Percentiles rank a stretch among this genome's conserved stretches.
Evolutionary conservation across 139 green algal species (phyloP).

Genomic region (Eudorina sp.): DNA sequence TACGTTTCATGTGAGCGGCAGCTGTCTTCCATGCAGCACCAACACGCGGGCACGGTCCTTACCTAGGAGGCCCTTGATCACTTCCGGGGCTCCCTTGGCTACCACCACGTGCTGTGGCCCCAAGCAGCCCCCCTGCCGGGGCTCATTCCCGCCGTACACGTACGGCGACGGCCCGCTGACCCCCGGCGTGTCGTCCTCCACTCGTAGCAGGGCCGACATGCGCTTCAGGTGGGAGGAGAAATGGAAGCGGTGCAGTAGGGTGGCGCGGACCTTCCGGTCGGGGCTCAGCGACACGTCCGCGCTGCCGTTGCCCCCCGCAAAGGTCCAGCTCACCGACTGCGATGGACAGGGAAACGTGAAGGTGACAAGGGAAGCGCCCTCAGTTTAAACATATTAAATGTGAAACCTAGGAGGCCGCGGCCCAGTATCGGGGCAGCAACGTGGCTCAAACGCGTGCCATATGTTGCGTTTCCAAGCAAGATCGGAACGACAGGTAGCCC

Average conservation of each 20-base stretch:
- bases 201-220: conserved; percentile 87
- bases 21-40: too few species aligned
- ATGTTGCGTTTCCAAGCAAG: too few species aligned
- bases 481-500: too few species aligned
- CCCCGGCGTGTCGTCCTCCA: conserved; percentile 56
- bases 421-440: too few species aligned
- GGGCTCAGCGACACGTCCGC: conserved; percentile 39
- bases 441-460: too few species aligned
- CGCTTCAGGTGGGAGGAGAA: conserved; percentile 94
- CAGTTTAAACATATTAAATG: too few species aligned
- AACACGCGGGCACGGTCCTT: too few species aligned
- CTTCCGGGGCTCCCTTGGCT: conserved; percentile 93
- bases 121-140: background rate
- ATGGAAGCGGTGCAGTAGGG: conserved; percentile 89
- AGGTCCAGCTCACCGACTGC: conserved; percentile 73
- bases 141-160: background rate
- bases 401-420: too few species aligned
- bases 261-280: conserved; percentile 56
- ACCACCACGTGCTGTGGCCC: conserved; percentile 60
- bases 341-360: background rate
- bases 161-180: background rate
- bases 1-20: too few species aligned
- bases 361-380: too few species aligned
- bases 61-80: conserved; percentile 75
- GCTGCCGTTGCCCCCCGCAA: conserved; percentile 19